A percentile compares a stretch with the other conserved stretches of the same genome.
These are phyloP conservation scores for Apiotrichum sp. DNA, from an alignment of 1,284 basidiomycete species.

Conservation along the genomic window DNA sequence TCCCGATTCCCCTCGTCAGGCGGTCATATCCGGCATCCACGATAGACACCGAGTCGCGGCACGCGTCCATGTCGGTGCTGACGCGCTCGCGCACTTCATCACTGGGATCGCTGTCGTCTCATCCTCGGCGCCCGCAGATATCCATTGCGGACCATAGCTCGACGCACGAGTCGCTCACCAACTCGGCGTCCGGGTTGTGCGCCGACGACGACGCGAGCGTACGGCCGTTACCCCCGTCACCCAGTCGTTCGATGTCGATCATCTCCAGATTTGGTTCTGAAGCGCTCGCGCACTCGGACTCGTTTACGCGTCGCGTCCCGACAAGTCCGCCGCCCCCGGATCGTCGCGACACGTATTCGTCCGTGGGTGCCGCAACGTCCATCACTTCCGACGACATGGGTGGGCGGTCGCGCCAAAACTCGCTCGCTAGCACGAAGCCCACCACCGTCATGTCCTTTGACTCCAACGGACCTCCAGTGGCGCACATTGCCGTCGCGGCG, in stretches of 20 bases:
- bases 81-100: conserved; percentile 29
- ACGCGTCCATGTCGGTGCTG: conserved; percentile 20
- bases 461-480: conserved; percentile 61
- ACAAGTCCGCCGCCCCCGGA: not conserved
- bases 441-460: conserved; percentile 89
- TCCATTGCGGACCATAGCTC: conserved; percentile 19
- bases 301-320: conserved; percentile 5
- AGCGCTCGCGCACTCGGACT: conserved; percentile 7
- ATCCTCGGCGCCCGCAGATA: conserved; percentile 8
- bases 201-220: conserved; percentile 86
- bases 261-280: conserved; percentile 25
- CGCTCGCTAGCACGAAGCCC: conserved; percentile 74
- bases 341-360: conserved; percentile 12
- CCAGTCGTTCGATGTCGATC: conserved; percentile 54
- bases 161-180: conserved; percentile 1
- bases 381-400: conserved; percentile 15
- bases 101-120: conserved; percentile 20
- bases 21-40: conserved; percentile 23
- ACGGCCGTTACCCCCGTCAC: conserved; percentile 78
- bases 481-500: conserved; percentile 64
- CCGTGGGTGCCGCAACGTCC: conserved; percentile 9
- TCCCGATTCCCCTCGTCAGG: conserved; percentile 29
- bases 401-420: conserved; percentile 37
- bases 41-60: conserved; percentile 22
- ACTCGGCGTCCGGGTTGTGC: conserved; percentile 44